Evolutionary conservation across 148 eudicot species (phyloP), one percentile per base, ranked within the genome.

Genomic region (Chenopodium berlandieri): DNA sequence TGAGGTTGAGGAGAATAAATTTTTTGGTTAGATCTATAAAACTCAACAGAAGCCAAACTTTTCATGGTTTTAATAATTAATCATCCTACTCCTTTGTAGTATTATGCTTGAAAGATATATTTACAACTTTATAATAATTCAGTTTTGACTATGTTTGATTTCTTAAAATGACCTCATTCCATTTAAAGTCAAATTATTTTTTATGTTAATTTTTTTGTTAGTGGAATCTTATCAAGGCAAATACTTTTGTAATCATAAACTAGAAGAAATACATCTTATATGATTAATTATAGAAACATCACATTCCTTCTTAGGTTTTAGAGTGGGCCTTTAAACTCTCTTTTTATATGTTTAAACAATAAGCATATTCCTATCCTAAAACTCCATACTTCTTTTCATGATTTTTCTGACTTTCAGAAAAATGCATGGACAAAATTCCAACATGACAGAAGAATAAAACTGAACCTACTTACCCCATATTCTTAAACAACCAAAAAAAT

Each of bases 1-100:
- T 89, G 85, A 80, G 79, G 78, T 81, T 69, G 84, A 81, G 81
- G 65, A 77, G 87, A 89, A 82, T 78, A 78, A 40, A 79, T 58
- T 56, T 63, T 71, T 81, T 75, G 65, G 75, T 71, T 66, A 82
- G 85, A 70, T 86, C 46, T 79, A 77, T 83, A 44, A 71, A 79
- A 68, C 66, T 80, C 60, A 34, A 74, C 71, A 78, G 47, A 71
- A 82, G 86, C 78, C 71, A 79, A 81, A 78, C 73, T 75, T 73
- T 85, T 75, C 65, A 84, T 84, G 83, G 67, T 73, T 84, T 64
- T 56, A 14, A 56, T 52, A 20, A 75, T 79, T 50, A 12, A 50
- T 50, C 82, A 75, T 30, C 82, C 79, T 46, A 58, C 67, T 75
- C 62, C 64, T 58, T 60, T 78, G 34, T 68, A 54, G 17, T 80